Evolutionary conservation across 768 basidiomycete species (phyloP).

Genomic region (Tylopilus felleus): DNA sequence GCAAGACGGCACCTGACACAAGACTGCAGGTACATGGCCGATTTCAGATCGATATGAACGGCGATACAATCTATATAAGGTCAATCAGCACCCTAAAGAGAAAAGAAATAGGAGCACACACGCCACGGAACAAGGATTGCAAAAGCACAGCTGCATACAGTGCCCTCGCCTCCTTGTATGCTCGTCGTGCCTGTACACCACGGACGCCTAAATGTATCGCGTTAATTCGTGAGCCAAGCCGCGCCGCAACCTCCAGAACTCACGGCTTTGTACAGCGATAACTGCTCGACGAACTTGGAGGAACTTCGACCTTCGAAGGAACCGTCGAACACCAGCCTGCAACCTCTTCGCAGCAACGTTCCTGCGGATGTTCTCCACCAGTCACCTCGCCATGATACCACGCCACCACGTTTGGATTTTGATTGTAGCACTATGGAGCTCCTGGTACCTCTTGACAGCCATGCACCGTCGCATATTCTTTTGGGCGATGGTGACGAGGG

Average conservation of each 20-base stretch:
- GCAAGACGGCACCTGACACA: slow-evolving; percentile 89
- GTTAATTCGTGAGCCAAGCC: slow-evolving; percentile 6
- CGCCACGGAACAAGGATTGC: slow-evolving; percentile 83
- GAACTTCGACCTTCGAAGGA: slow-evolving; percentile 70
- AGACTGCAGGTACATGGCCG: slow-evolving; percentile 80
- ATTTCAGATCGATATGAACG: slow-evolving; percentile 58
- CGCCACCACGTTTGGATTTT: slow-evolving; percentile 95
- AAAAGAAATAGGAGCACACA: slow-evolving; percentile 53
- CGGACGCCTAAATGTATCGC: slow-evolving; percentile 54
- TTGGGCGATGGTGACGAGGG: slow-evolving; percentile 92
- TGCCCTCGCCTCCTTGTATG: slow-evolving; percentile 54
- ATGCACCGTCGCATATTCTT: slow-evolving; percentile 92
- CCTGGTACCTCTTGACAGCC: slow-evolving; percentile 76
- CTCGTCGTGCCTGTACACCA: slow-evolving; percentile 64
- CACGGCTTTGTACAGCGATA: slow-evolving; percentile 80
- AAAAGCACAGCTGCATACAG: slow-evolving; percentile 63
- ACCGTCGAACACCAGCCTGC: slow-evolving; percentile 70
- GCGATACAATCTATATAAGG: slow-evolving; percentile 47
- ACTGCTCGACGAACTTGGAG: slow-evolving; percentile 58
- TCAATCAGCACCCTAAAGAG: slow-evolving; percentile 3
- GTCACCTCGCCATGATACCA: slow-evolving; percentile 69
- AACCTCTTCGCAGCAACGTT: slow-evolving; percentile 73
- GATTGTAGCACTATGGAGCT: slow-evolving; percentile 69
- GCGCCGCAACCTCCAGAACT: slow-evolving; percentile 35
- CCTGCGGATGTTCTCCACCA: slow-evolving; percentile 68